phyloP scores from a whole-genome alignment of 176 grass and related monocot genomes.

The Oropetium thomaeum region DNA sequence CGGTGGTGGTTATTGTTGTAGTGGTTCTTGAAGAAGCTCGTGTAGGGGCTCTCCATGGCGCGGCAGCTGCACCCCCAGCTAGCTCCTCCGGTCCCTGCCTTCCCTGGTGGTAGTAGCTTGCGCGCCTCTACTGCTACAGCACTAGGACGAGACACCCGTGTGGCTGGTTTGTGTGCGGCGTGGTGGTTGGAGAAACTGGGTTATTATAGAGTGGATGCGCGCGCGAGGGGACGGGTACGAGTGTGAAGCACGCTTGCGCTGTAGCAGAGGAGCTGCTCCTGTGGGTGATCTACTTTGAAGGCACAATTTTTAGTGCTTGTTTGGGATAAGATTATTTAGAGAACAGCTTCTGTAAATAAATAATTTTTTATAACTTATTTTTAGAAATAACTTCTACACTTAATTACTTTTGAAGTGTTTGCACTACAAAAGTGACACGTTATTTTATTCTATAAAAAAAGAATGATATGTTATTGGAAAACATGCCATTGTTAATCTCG shows the following conservation, averaged over 20 bases:
- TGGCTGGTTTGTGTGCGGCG: conserved; percentile 14
- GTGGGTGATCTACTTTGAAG: background rate
- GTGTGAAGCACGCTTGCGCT: background rate
- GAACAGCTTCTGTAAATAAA: too few relatives aligned
- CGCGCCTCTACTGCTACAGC: background rate
- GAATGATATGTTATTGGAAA: too few relatives aligned
- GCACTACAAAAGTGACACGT: too few relatives aligned
- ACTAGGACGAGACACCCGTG: background rate
- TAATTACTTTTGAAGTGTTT: too few relatives aligned
- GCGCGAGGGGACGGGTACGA: background rate
- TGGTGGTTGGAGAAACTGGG: conserved; percentile 33
- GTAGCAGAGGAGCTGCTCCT: background rate
- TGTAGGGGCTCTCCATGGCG: conserved; percentile 83
- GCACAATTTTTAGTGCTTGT: background rate
- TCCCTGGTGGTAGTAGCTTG: conserved; percentile 6
- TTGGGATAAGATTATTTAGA: too few relatives aligned
- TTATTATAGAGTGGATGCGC: conserved; percentile 36
- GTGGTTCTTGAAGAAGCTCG: conserved; percentile 52
- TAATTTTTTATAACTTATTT: too few relatives aligned
- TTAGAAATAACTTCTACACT: too few relatives aligned
- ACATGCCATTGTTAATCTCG: too few relatives aligned
- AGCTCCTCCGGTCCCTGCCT: too few relatives aligned
- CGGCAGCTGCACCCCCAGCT: background rate
- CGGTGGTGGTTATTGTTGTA: conserved; percentile 38
- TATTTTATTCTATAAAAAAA: too few relatives aligned